Evolutionary conservation across 352 stramenopile genomes (phyloP).

Genomic region (Globisporangium parvum): DNA sequence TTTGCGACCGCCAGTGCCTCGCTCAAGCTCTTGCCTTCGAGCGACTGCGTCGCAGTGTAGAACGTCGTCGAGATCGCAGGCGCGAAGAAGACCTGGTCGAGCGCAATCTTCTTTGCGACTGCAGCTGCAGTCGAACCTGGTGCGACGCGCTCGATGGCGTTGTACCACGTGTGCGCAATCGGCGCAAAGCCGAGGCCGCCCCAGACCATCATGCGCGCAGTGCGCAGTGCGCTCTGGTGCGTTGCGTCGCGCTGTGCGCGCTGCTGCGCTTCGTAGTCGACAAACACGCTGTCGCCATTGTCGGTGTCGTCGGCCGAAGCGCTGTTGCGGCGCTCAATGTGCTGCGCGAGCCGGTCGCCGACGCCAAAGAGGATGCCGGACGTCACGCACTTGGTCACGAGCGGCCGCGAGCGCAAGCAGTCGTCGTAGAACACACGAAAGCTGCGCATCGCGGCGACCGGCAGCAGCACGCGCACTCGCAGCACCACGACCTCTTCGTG

Average conservation of each 20-base stretch:
- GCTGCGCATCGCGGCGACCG: constrained; percentile 22
- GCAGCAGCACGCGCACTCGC: not conserved
- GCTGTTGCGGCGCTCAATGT: constrained; percentile 22
- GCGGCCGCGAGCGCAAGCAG: constrained; percentile 38
- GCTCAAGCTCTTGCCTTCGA: constrained; percentile 27
- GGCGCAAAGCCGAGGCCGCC: constrained; percentile 81
- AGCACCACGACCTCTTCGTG: too few species aligned
- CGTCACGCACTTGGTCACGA: constrained; percentile 69
- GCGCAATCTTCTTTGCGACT: constrained; percentile 32
- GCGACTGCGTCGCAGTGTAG: constrained; percentile 32
- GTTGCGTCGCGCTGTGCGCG: not conserved
- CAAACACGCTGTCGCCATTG: constrained; percentile 2
- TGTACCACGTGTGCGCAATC: constrained; percentile 88
- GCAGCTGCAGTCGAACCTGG: constrained; percentile 18
- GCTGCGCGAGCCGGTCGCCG: constrained; percentile 58
- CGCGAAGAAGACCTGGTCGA: constrained; percentile 41
- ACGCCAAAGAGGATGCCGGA: constrained; percentile 60
- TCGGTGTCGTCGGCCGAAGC: not conserved
- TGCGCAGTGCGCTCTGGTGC: constrained; percentile 13
- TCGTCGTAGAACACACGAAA: constrained; percentile 47
- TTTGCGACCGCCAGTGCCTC: constrained; percentile 31
- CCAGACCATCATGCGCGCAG: constrained; percentile 75
- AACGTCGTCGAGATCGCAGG: constrained; percentile 33
- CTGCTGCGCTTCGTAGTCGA: constrained; percentile 8
- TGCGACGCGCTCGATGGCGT: constrained; percentile 61